Base-by-base conservation (phyloP, 345 rosid genomes). In the Lepidium africanum region DNA sequence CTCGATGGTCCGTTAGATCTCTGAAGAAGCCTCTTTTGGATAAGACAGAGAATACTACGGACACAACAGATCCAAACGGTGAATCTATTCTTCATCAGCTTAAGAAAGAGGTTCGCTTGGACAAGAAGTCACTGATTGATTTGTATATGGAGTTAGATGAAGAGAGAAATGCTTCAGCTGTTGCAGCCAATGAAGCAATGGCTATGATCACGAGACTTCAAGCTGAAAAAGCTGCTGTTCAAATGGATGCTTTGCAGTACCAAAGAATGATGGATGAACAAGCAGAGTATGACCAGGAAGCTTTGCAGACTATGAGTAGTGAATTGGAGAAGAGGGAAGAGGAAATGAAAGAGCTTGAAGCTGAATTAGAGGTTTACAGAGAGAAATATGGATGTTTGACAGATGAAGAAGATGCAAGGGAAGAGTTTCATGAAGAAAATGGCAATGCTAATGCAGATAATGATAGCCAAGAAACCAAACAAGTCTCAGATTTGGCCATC, bases 251-350 rank as follows among this genome's bases (percentile, higher is more conserved):
- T 3, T 79, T 91, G 59, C 97, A 94, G 80, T 94, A 89, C 70
- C 96, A 89, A 76, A 89, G 99, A 77, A 87, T 94, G 97, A 89
- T 94, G 96, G 97, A 94, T 70, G 99, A 94, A 75, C 91, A 91
- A 77, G 95, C 96, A 17, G 91, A 91, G 70, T 94, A 87, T 49
- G 97, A 91, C 45, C 83, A 91, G 68, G 97, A 94, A 79, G 89
- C 90, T 9, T 72, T 94, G 48, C 96, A 89, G 70, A 81, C 83
- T 36, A 72, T 83, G 41, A 81, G 65, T 11, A 79, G 77, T 55
- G 65, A 84, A 63, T 80, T 89, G 14, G 45, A 40, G 2, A 87
- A 86, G 72, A 81, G 83, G 50, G 93, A 91, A 46, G 90, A 81
- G 27, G 87, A 84, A 38, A 46, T 90, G 32, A 84, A 79, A 76